These are phyloP conservation scores for Neurospora sp. DNA, from an alignment of 2,329 filamentous ascomycete species.

Conservation along the genomic window DNA sequence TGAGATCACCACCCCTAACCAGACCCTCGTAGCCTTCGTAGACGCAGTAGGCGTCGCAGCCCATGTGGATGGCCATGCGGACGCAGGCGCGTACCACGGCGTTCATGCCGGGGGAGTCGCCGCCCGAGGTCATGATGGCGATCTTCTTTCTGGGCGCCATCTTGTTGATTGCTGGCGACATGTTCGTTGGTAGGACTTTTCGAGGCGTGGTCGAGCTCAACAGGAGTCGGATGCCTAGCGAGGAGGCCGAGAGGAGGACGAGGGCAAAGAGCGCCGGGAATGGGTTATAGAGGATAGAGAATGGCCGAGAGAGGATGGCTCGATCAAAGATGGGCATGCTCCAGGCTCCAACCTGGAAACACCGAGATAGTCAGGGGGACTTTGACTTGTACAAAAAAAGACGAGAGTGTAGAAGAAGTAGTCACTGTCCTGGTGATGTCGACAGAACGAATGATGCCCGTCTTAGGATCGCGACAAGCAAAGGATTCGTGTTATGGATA, in stretches of 20 bases:
- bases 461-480: neutral
- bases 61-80: slow-evolving; percentile 79
- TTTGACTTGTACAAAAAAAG: neutral
- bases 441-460: neutral
- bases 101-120: slow-evolving; percentile 93
- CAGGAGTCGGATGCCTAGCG: neutral
- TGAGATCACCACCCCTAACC: slow-evolving; percentile 80
- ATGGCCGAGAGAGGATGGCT: slow-evolving; percentile 13
- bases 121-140: slow-evolving; percentile 88
- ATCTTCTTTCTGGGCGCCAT: slow-evolving; percentile 57
- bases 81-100: slow-evolving; percentile 83
- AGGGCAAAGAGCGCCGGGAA: slow-evolving; percentile 15
- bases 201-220: neutral
- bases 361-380: neutral
- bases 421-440: neutral
- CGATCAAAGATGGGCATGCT: slow-evolving; percentile 14
- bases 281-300: slow-evolving; percentile 12
- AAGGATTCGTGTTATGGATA: neutral
- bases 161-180: slow-evolving; percentile 8
- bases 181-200: neutral
- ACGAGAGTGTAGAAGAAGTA: neutral
- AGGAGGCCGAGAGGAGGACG: slow-evolving; percentile 13
- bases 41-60: slow-evolving; percentile 69
- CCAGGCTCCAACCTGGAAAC: slow-evolving; percentile 7
- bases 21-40: slow-evolving; percentile 96